Percentiles rank a stretch among this genome's conserved stretches.
These are phyloP conservation scores for Solanum rostratum DNA, from an alignment of 257 asterid species.

Conservation along the genomic window DNA sequence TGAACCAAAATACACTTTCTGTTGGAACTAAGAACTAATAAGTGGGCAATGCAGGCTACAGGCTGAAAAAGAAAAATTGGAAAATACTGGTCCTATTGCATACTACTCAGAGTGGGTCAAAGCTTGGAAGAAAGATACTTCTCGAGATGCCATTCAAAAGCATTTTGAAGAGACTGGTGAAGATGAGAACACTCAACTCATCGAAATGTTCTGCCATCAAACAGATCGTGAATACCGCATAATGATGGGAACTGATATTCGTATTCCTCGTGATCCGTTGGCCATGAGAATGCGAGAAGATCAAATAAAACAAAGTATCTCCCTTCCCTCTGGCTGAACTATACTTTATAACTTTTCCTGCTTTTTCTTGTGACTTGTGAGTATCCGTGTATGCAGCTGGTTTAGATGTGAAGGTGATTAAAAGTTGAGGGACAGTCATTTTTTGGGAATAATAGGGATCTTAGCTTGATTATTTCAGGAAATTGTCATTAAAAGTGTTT, in stretches of 20 bases:
- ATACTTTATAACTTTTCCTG: not conserved
- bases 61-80: constrained; percentile 62
- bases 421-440: not conserved
- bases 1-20: not conserved
- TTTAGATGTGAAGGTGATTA: not conserved
- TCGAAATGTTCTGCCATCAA: constrained; percentile 75
- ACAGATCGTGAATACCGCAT: constrained; percentile 87
- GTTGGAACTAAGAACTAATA: constrained; percentile 8
- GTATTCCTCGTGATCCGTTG: constrained; percentile 80
- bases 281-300: constrained; percentile 94
- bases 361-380: not conserved
- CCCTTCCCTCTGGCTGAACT: not conserved
- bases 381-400: not conserved
- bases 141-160: constrained; percentile 74
- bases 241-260: constrained; percentile 89
- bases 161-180: constrained; percentile 97
- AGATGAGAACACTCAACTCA: constrained; percentile 76
- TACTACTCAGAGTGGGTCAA: constrained; percentile 89
- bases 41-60: constrained; percentile 43
- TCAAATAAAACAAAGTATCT: constrained; percentile 81
- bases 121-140: constrained; percentile 81
- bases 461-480: not conserved
- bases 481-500: not conserved
- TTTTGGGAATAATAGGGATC: not conserved
- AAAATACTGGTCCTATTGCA: constrained; percentile 62